These are phyloP conservation scores for Cylindrodendrum hubeiense DNA, from an alignment of 2,329 filamentous ascomycete species.

Conservation along the genomic window DNA sequence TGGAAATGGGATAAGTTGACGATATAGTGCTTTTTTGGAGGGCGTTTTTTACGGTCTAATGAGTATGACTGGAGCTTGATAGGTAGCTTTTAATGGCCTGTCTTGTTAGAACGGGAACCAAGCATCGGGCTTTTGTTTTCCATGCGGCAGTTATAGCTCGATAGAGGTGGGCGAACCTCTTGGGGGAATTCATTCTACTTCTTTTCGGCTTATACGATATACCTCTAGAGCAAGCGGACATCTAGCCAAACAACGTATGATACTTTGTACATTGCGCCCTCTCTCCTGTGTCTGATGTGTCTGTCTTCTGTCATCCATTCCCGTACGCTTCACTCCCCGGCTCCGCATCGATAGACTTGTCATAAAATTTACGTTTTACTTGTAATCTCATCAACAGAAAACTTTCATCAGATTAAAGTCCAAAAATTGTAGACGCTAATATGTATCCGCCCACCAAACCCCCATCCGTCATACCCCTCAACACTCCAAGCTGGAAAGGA, in stretches of 20 bases:
- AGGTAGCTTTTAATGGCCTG: conserved; percentile 28
- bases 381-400: conserved; percentile 19
- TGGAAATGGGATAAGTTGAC: conserved; percentile 26
- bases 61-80: conserved; percentile 41
- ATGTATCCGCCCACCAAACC: conserved; percentile 32
- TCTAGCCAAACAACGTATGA: conserved; percentile 34
- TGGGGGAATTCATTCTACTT: conserved; percentile 30
- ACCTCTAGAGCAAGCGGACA: conserved; percentile 44
- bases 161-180: conserved; percentile 7
- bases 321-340: not conserved
- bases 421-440: conserved; percentile 39
- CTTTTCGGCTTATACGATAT: conserved; percentile 36
- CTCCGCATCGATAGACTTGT: not conserved
- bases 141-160: conserved; percentile 6
- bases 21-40: conserved; percentile 27
- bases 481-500: conserved; percentile 34
- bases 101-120: conserved; percentile 15
- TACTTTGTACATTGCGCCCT: conserved; percentile 13
- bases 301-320: not conserved
- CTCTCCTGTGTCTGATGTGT: not conserved
- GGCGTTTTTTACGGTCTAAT: conserved; percentile 44
- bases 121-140: conserved; percentile 14
- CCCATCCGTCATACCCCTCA: conserved; percentile 32
- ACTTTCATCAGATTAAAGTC: conserved; percentile 32
- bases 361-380: not conserved